Evolutionary conservation across 2,329 filamentous ascomycete species (phyloP), one percentile per base, ranked within the genome.

Genomic region (Arthrinium puccinioides): DNA sequence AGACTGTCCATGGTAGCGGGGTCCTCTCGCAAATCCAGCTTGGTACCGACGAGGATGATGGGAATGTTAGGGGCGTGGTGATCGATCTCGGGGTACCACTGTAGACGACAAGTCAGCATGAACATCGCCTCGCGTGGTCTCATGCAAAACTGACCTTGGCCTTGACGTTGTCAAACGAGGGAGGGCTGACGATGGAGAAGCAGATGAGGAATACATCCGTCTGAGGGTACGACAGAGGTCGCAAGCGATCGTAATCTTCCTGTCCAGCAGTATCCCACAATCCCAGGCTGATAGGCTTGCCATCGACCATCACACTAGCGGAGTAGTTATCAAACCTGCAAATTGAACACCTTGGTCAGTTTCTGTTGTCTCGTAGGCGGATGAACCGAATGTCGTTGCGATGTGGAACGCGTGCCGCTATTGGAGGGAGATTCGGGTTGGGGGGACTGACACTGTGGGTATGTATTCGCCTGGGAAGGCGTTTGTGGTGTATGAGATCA

Each of bases 391-490:
- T 27, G 10, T 27, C 25, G 25, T 27, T 14, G 3, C 9, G 5
- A 8, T 27, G 25, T 27, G 25, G 13, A n/a, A 27, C 25, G 10
- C 15, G 25, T n/a, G 13, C 6, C 13, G 25, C 25, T n/a, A 8
- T n/a, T 5, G 25, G 25, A 11, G 24, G 7, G 4, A n/a, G 24
- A 19, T 20, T 23, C 31, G 37, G 25, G 33, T 36, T 14, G 21
- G 23, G 16, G 18, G 32, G 30, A 73, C 83, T 64, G 69, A 92
- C 85, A 98, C 92, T 54, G 92, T 98, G 50, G 92, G 92, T 54
- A 98, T 97, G 67, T 98, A 98, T 74, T 98, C 92, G 64, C 92
- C 92, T n/a, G 92, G 92, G 64, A 98, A 98, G 49, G 92, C 92
- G 71, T 97, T 98, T 47, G 92, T 98, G 47, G 92, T 97, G 71